Conservation (phyloP, 164 flowering plant species). For the Liquidambar formosana region DNA sequence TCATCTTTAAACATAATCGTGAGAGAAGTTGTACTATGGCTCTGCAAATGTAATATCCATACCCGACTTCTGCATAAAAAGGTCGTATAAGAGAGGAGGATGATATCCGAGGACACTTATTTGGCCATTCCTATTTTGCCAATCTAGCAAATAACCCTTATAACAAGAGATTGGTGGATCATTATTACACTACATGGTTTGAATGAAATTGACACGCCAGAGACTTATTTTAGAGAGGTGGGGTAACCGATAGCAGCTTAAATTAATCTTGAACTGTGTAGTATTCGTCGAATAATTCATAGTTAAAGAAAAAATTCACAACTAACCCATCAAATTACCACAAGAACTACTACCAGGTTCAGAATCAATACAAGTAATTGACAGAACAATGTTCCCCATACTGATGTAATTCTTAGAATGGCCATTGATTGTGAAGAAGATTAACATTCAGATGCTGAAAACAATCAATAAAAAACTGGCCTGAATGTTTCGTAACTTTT, state of each 20-base stretch:
- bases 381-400: too few species aligned
- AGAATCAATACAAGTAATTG: too few species aligned
- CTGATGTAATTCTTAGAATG: too few species aligned
- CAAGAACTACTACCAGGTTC: too few species aligned
- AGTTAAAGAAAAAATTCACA: too few species aligned
- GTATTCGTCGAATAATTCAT: not conserved
- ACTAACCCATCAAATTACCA: too few species aligned
- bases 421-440: too few species aligned
- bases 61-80: not conserved
- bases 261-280: not conserved
- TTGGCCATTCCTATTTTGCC: not conserved
- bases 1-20: not conserved
- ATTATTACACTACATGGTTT: not conserved
- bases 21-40: not conserved
- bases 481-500: too few species aligned
- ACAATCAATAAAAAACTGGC: too few species aligned
- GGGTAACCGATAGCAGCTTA: not conserved
- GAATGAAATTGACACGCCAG: not conserved
- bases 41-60: not conserved
- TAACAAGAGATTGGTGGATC: not conserved
- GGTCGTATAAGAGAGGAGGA: not conserved
- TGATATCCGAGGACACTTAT: constrained; percentile 1
- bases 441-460: too few species aligned
- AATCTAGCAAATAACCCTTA: not conserved
- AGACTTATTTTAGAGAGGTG: not conserved